These are phyloP conservation scores for Podospora comata DNA, from an alignment of 495 filamentous ascomycete species.

Conservation along the genomic window DNA sequence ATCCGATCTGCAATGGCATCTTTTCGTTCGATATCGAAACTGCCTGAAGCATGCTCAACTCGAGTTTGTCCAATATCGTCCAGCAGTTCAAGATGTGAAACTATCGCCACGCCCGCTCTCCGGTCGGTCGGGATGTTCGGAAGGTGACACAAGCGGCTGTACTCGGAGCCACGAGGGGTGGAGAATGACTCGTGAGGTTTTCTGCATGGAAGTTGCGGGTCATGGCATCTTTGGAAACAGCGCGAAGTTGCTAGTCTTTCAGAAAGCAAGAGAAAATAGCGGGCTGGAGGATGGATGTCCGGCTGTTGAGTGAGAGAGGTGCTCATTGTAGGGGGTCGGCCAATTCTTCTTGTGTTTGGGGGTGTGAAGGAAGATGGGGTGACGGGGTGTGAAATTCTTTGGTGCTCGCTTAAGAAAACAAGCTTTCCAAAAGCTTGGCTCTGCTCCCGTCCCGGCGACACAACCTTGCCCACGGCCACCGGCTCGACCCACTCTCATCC, in stretches of 20 bases:
- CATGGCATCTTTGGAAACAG: not conserved
- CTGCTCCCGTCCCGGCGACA: no score
- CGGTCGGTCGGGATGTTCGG: not conserved
- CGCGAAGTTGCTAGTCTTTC: not conserved
- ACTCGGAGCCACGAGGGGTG: not conserved
- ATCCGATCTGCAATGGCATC: not conserved
- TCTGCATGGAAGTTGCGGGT: not conserved
- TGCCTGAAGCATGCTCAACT: not conserved
- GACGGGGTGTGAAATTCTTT: no score
- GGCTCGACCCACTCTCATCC: no score
- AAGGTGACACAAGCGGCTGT: not conserved
- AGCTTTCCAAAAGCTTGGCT: no score
- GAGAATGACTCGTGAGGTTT: not conserved
- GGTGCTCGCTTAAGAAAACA: no score
- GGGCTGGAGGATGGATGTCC: not conserved
- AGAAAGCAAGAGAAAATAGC: not conserved
- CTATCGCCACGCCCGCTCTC: not conserved
- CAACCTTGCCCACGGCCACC: no score
- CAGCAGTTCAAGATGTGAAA: not conserved
- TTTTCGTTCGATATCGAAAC: not conserved
- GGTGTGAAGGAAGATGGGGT: no score
- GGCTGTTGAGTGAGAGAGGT: not conserved
- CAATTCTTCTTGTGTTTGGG: not conserved
- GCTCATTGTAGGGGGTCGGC: no score
- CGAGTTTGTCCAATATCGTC: not conserved